phyloP scores from a whole-genome alignment of 2,329 filamentous ascomycete species.

The Neocucurbitaria cava region DNA sequence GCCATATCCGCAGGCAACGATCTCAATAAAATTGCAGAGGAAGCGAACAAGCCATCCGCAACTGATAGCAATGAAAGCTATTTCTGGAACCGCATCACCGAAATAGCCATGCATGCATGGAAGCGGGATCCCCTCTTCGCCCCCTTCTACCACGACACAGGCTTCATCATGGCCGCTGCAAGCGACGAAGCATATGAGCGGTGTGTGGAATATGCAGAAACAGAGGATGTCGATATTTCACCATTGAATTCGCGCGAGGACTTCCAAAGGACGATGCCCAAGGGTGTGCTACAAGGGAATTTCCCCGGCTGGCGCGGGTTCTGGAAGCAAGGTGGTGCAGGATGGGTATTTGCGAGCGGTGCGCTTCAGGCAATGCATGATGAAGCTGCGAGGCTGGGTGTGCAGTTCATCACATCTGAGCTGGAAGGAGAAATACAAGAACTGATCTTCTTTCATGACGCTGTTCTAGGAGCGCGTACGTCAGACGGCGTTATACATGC shows the following conservation, averaged over 20 bases:
- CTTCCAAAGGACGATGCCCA: conserved; percentile 60
- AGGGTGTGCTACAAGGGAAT: conserved; percentile 58
- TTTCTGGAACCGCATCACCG: conserved; percentile 42
- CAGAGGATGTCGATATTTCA: conserved; percentile 36
- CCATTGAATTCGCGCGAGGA: conserved; percentile 53
- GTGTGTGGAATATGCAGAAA: conserved; percentile 46
- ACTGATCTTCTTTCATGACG: conserved; percentile 44
- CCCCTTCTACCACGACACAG: conserved; percentile 56
- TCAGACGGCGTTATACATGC: conserved; percentile 51
- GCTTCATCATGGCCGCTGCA: conserved; percentile 56
- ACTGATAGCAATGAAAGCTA: conserved; percentile 43
- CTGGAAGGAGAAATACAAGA: conserved; percentile 48
- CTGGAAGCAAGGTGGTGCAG: conserved; percentile 54
- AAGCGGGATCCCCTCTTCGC: conserved; percentile 52
- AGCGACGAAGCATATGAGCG: conserved; percentile 49
- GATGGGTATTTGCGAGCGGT: conserved; percentile 62
- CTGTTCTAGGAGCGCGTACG: conserved; percentile 54
- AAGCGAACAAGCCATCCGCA: conserved; percentile 31
- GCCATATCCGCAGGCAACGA: conserved; percentile 57
- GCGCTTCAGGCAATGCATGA: conserved; percentile 55
- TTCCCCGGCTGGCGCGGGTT: conserved; percentile 61
- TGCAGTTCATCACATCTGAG: conserved; percentile 54
- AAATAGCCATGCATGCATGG: conserved; percentile 53
- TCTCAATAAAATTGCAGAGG: conserved; percentile 57
- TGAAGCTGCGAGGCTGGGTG: conserved; percentile 57